phyloP scores from a whole-genome alignment of 2,329 filamentous ascomycete species.

The Diaporthe aspalathi region DNA sequence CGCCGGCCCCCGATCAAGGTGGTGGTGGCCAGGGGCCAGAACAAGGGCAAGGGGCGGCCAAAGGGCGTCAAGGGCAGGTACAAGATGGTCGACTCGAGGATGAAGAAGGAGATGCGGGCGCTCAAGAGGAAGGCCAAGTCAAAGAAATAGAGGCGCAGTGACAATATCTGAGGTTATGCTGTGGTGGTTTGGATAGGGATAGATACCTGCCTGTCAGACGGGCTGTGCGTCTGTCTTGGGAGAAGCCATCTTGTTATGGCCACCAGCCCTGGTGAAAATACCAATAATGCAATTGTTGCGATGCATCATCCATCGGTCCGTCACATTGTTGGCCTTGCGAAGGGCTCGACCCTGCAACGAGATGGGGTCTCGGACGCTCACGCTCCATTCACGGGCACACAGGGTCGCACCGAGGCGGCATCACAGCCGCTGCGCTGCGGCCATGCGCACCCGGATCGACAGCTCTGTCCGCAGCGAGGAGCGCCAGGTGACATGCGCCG shows the following conservation, averaged over 20 bases:
- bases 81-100: slow-evolving; percentile 93
- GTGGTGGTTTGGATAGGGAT: neutral
- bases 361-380: neutral
- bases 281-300: neutral
- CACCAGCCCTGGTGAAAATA: neutral
- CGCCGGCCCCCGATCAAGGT: slow-evolving; percentile 85
- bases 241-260: neutral
- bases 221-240: neutral
- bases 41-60: slow-evolving; percentile 40
- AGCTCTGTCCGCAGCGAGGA: neutral
- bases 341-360: neutral
- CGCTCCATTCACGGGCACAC: slow-evolving; percentile 11
- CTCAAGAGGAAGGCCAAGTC: slow-evolving; percentile 83
- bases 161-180: neutral
- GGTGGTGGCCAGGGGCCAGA: slow-evolving; percentile 83
- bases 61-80: slow-evolving; percentile 64
- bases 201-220: neutral
- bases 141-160: slow-evolving; percentile 52
- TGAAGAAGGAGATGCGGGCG: slow-evolving; percentile 96
- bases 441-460: too few species aligned
- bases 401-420: neutral
- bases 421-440: too few species aligned
- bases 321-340: neutral
- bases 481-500: neutral
- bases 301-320: too few species aligned